Conservation (phyloP, 345 rosid species). For the Dipteronia sinensis region DNA sequence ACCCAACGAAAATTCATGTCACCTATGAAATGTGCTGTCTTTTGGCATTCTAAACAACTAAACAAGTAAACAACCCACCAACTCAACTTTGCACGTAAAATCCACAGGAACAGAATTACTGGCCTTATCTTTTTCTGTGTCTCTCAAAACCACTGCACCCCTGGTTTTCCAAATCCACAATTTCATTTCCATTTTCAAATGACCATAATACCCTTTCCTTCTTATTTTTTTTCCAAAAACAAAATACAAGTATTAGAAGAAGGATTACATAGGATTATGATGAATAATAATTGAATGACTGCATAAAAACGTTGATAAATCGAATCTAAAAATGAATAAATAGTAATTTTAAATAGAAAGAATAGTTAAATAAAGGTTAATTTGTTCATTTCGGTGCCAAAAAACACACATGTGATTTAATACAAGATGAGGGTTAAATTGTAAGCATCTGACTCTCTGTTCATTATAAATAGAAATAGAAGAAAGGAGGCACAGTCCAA, state of each 20-base stretch:
- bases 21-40: not conserved
- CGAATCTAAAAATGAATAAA: not conserved
- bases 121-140: not conserved
- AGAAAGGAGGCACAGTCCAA: not conserved
- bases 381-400: not conserved
- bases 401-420: not conserved
- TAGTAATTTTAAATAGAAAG: not conserved
- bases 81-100: not conserved
- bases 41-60: not conserved
- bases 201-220: constrained; percentile 17
- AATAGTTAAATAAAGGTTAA: not conserved
- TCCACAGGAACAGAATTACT: constrained; percentile 32
- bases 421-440: not conserved
- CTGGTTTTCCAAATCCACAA: constrained; percentile 21
- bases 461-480: not conserved
- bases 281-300: too few relatives aligned
- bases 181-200: not conserved
- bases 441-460: not conserved
- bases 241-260: too few relatives aligned
- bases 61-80: not conserved
- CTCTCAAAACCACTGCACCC: constrained; percentile 41
- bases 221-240: not conserved
- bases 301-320: too few relatives aligned
- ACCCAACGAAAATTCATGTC: too few relatives aligned
- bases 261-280: too few relatives aligned